A percentile compares a stretch with the other conserved stretches of the same genome.
phyloP scores from a whole-genome alignment of 495 filamentous ascomycete species.

The Podospora pseudopauciseta region DNA sequence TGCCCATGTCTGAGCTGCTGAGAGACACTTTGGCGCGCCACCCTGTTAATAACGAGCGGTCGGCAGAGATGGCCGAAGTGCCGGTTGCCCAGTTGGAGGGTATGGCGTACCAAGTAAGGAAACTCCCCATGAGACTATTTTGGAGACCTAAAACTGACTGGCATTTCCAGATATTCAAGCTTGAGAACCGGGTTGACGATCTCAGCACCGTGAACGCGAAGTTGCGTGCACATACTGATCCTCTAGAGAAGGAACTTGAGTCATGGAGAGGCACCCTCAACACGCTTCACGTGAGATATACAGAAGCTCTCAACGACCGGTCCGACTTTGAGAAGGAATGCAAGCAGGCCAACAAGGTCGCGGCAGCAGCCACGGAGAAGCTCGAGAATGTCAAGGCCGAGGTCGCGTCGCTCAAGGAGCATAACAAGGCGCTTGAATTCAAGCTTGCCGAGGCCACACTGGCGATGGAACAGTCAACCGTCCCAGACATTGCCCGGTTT shows the following conservation, averaged over 20 bases:
- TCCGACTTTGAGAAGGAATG: constrained; percentile 34
- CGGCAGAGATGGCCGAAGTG: constrained; percentile 24
- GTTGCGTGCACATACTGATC: constrained; percentile 29
- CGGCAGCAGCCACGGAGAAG: constrained; percentile 14
- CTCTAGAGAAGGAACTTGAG: constrained; percentile 31
- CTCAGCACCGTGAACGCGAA: constrained; percentile 24
- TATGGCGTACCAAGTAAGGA: constrained; percentile 34
- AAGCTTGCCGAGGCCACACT: constrained; percentile 49
- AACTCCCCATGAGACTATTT: background rate
- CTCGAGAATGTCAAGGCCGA: constrained; percentile 45
- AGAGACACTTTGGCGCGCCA: constrained; percentile 21
- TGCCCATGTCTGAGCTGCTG: constrained; percentile 27
- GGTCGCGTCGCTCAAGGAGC: constrained; percentile 46
- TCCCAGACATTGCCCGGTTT: constrained; percentile 48
- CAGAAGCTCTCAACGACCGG: constrained; percentile 39
- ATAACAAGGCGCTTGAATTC: constrained; percentile 44
- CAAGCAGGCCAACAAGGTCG: constrained; percentile 28
- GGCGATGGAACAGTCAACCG: constrained; percentile 44
- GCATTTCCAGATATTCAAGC: constrained; percentile 26
- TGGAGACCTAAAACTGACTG: background rate
- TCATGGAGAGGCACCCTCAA: constrained; percentile 28
- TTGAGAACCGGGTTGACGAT: constrained; percentile 28
- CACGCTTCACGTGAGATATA: constrained; percentile 31
- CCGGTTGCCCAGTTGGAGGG: constrained; percentile 37
- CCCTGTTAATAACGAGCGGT: background rate